Conservation (phyloP, 192 early-diverging fungal genomes). For the Neocallimastix lanati region DNA sequence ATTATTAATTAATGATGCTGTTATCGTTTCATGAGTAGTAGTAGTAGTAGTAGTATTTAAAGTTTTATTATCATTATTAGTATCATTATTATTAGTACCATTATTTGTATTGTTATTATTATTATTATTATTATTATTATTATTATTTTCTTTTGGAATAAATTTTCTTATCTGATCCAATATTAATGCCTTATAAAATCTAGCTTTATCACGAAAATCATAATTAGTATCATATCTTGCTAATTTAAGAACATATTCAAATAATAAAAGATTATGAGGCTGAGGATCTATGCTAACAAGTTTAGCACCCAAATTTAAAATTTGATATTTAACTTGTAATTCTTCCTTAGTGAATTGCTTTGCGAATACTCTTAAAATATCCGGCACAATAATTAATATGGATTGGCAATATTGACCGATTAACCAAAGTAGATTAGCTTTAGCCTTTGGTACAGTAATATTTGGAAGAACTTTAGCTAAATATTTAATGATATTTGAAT, state of each 20-base stretch:
- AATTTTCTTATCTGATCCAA: slow-evolving; percentile 5
- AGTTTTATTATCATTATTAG: too few relatives aligned
- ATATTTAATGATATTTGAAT: slow-evolving; percentile 23
- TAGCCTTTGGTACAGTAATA: slow-evolving; percentile 49
- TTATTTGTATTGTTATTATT: too few relatives aligned
- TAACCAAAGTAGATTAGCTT: slow-evolving; percentile 73
- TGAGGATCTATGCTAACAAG: slow-evolving; percentile 12
- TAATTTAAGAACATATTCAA: slow-evolving; percentile 64
- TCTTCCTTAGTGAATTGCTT: slow-evolving; percentile 35
- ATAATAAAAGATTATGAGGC: slow-evolving; percentile 18
- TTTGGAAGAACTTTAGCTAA: slow-evolving; percentile 39
- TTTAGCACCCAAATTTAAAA: slow-evolving; percentile 63
- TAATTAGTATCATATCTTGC: slow-evolving; percentile 78
- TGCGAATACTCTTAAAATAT: slow-evolving; percentile 58
- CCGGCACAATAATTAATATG: slow-evolving; percentile 49
- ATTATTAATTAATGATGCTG: too few relatives aligned
- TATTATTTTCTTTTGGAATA: neutral
- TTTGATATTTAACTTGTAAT: slow-evolving; percentile 58
- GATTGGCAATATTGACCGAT: slow-evolving; percentile 57
- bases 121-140: too few relatives aligned
- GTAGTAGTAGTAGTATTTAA: too few relatives aligned
- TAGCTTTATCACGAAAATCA: slow-evolving; percentile 75
- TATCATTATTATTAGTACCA: too few relatives aligned
- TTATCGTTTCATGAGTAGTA: too few relatives aligned
- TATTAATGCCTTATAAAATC: slow-evolving; percentile 47